Conservation (phyloP, 1,139 yeast genomes). For the Suhomyces bribrorum region DNA sequence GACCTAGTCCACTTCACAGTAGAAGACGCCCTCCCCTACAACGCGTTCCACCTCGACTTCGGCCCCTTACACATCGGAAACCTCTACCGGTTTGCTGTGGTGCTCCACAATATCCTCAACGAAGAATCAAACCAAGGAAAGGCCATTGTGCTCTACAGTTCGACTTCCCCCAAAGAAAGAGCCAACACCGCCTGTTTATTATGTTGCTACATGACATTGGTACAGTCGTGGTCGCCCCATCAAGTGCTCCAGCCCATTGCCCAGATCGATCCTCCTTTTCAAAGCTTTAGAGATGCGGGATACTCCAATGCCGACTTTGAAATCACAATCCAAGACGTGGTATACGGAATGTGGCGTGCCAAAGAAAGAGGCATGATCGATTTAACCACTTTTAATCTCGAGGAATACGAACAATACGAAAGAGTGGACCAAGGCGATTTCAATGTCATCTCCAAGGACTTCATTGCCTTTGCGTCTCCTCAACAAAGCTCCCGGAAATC, state of each 20-base stretch:
- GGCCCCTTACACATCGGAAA: constrained; percentile 96
- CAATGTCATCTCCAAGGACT: constrained; percentile 87
- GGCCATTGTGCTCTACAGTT: constrained; percentile 87
- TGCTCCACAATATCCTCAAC: constrained; percentile 85
- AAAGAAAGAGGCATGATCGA: constrained; percentile 89
- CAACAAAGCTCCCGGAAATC: constrained; percentile 61
- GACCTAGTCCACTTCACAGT: constrained; percentile 85
- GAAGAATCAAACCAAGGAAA: constrained; percentile 82
- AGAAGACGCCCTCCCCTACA: constrained; percentile 88
- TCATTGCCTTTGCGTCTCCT: constrained; percentile 97
- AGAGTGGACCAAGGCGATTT: constrained; percentile 97
- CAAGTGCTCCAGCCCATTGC: constrained; percentile 93
- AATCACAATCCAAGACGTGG: constrained; percentile 89
- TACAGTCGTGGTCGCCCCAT: constrained; percentile 98
- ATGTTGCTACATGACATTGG: constrained; percentile 91
- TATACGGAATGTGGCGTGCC: constrained; percentile 98
- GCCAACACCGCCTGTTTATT: constrained; percentile 93
- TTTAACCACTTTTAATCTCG: constrained; percentile 82
- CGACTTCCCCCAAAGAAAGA: constrained; percentile 76
- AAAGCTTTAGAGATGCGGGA: constrained; percentile 96
- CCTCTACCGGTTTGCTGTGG: constrained; percentile 91
- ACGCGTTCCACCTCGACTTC: constrained; percentile 90
- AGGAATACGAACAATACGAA: constrained; percentile 91
- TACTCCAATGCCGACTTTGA: constrained; percentile 94
- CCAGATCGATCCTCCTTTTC: constrained; percentile 90